Evolutionary conservation across 2,329 filamentous ascomycete species (phyloP).

Genomic region (Chalara sp.): DNA sequence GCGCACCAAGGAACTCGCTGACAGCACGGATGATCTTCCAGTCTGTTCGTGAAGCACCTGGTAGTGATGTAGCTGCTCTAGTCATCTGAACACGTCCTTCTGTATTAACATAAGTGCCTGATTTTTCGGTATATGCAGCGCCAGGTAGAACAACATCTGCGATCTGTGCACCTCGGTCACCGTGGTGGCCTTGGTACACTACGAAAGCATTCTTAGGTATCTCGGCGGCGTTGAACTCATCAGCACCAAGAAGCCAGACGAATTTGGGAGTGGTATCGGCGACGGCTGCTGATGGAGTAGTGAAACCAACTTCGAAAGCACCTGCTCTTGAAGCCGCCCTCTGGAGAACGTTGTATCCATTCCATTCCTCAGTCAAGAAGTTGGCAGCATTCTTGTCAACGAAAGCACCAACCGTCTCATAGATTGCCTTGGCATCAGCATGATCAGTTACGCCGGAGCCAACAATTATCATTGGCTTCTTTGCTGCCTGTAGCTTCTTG

Average conservation of each 20-base stretch:
- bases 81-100: conserved; percentile 95
- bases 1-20: conserved; percentile 82
- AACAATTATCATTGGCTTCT: conserved; percentile 94
- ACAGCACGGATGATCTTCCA: conserved; percentile 97
- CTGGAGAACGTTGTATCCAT: conserved; percentile 95
- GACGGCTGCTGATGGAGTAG: conserved; percentile 73
- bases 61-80: conserved; percentile 79
- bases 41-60: conserved; percentile 86
- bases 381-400: conserved; percentile 88
- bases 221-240: conserved; percentile 78
- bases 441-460: conserved; percentile 91
- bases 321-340: conserved; percentile 85
- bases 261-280: conserved; percentile 88
- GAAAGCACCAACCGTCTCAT: conserved; percentile 83
- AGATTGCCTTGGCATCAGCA: conserved; percentile 83
- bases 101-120: conserved; percentile 93
- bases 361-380: conserved; percentile 88
- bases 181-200: conserved; percentile 97
- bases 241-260: conserved; percentile 91
- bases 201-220: conserved; percentile 95
- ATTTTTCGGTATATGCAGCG: conserved; percentile 95
- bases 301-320: conserved; percentile 94
- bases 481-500: conserved; percentile 81
- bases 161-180: conserved; percentile 85
- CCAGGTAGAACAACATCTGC: conserved; percentile 92